A percentile compares a stretch with the other conserved stretches of the same genome.
Conservation (phyloP, 495 filamentous ascomycete genomes). For the Cladorrhinum samala region DNA sequence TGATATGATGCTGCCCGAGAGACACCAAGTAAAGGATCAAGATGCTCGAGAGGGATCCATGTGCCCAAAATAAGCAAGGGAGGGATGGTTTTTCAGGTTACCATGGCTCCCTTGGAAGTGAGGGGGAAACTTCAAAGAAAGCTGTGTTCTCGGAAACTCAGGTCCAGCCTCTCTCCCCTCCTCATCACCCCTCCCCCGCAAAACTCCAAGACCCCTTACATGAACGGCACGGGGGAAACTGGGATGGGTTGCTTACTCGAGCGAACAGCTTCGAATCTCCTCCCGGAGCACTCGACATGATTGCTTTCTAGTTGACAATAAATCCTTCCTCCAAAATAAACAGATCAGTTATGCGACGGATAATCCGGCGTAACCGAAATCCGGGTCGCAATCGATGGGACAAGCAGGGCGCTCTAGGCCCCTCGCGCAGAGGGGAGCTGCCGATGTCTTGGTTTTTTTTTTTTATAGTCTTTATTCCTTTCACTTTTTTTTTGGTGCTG, state of each 20-base stretch:
- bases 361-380: too few relatives aligned
- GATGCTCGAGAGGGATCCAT: not conserved
- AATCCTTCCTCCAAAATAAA: not conserved
- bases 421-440: not conserved
- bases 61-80: not conserved
- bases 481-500: too few relatives aligned
- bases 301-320: slow-evolving; percentile 13
- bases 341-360: not conserved
- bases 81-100: not conserved
- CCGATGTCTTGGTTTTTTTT: not conserved
- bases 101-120: not conserved
- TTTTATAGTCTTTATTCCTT: not conserved
- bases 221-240: slow-evolving; percentile 4
- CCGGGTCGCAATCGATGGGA: not conserved
- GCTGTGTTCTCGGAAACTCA: not conserved
- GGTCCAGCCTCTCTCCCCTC: not conserved
- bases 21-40: not conserved
- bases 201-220: not conserved
- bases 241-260: slow-evolving; percentile 63
- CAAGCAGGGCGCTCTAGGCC: not conserved
- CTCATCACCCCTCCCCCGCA: not conserved
- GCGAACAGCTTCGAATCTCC: slow-evolving; percentile 99
- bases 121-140: not conserved
- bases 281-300: slow-evolving; percentile 63
- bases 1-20: too few relatives aligned